A percentile compares a stretch with the other conserved stretches of the same genome.
Conservation (phyloP, 306 rosid genomes). For the Rosa multiflora region DNA sequence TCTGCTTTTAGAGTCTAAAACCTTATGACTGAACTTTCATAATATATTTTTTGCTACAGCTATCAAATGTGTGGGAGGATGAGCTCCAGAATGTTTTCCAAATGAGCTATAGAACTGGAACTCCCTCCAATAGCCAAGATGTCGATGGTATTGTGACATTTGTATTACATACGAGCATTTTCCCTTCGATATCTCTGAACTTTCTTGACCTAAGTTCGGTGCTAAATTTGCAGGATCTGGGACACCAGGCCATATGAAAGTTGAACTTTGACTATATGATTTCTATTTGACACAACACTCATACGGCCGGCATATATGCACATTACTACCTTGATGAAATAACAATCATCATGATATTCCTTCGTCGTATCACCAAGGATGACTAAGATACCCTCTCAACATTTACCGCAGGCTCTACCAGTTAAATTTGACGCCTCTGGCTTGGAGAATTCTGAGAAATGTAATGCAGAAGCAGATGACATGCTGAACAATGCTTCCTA, state of each 20-base stretch:
- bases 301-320: constrained; percentile 11
- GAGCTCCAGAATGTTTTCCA: constrained; percentile 90
- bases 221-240: constrained; percentile 46
- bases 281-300: constrained; percentile 15
- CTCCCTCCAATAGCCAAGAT: constrained; percentile 54
- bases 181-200: not conserved
- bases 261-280: constrained; percentile 49
- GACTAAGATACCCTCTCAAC: constrained; percentile 25
- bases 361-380: constrained; percentile 14
- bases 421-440: constrained; percentile 22
- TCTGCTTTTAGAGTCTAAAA: constrained; percentile 1
- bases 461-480: constrained; percentile 32
- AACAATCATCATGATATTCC: constrained; percentile 27
- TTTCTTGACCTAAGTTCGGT: constrained; percentile 17
- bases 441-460: constrained; percentile 19
- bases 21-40: constrained; percentile 26
- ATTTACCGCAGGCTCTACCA: not conserved
- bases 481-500: constrained; percentile 24
- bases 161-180: not conserved
- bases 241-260: constrained; percentile 55
- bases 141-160: constrained; percentile 47
- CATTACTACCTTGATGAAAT: constrained; percentile 30
- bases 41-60: constrained; percentile 40
- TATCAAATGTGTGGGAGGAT: constrained; percentile 81
- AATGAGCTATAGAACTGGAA: constrained; percentile 62